Percentiles rank a stretch among this genome's conserved stretches.
phyloP scores from a whole-genome alignment of 192 early-diverging fungal species.

The Coemansia sp. region DNA sequence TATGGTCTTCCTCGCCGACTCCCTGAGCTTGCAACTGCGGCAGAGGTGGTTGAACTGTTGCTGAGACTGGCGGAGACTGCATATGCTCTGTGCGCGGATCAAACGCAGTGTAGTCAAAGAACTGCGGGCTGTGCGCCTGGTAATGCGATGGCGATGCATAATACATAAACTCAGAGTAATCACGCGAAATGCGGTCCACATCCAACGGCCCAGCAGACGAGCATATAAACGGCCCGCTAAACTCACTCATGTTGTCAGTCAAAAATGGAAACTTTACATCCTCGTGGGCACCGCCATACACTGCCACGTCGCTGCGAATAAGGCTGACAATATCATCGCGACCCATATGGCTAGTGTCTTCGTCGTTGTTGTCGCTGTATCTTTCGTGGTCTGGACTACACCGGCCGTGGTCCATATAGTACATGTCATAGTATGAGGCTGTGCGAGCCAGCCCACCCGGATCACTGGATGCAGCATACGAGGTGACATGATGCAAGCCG shows the following conservation, averaged over 20 bases:
- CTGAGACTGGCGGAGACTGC: not conserved
- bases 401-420: conserved; percentile 1
- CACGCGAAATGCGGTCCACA: conserved; percentile 12
- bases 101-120: not conserved
- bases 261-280: conserved; percentile 52
- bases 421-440: conserved; percentile 11
- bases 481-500: conserved; percentile 19
- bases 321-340: conserved; percentile 29
- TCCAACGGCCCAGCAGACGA: conserved; percentile 25
- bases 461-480: conserved; percentile 37
- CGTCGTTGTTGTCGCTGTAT: conserved; percentile 1
- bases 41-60: not conserved
- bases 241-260: conserved; percentile 49
- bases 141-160: not conserved
- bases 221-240: conserved; percentile 31
- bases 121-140: conserved; percentile 4
- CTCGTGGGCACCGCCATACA: conserved; percentile 42
- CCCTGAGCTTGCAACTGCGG: not conserved
- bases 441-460: conserved; percentile 13
- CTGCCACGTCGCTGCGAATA: conserved; percentile 43
- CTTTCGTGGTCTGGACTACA: not conserved
- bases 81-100: not conserved
- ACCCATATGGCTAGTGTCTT: conserved; percentile 1
- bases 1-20: not conserved
- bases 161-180: conserved; percentile 17